These are phyloP conservation scores for Kalanchoe fedtschenkoi DNA, from an alignment of 164 flowering plant genomes.

Conservation along the genomic window DNA sequence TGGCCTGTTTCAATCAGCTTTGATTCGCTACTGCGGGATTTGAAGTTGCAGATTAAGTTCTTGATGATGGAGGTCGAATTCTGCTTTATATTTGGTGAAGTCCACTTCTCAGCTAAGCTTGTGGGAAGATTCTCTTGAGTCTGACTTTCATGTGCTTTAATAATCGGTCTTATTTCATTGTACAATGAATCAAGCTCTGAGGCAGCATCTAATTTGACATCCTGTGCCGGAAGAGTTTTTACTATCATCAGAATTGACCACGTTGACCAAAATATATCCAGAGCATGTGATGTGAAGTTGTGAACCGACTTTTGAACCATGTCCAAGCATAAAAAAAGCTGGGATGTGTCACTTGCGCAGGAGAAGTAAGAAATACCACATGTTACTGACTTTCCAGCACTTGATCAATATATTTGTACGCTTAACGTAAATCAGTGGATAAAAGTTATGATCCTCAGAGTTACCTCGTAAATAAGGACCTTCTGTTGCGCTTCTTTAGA, in stretches of 20 bases:
- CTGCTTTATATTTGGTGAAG: constrained; percentile 63
- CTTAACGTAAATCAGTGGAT: not conserved
- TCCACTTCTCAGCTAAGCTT: constrained; percentile 82
- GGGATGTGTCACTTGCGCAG: no score
- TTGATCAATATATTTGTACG: not conserved
- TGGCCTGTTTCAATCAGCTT: not conserved
- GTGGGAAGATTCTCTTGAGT: constrained; percentile 80
- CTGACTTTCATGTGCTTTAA: constrained; percentile 81
- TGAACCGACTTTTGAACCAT: not conserved
- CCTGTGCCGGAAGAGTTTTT: constrained; percentile 26
- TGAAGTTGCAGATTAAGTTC: constrained; percentile 29
- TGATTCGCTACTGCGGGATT: not conserved
- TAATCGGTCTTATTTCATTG: constrained; percentile 74
- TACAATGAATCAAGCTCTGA: constrained; percentile 47
- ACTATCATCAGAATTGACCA: not conserved
- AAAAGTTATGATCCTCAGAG: not conserved
- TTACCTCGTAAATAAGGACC: constrained; percentile 58
- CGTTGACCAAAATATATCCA: not conserved
- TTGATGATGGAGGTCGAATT: constrained; percentile 66
- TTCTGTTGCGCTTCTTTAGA: constrained; percentile 65
- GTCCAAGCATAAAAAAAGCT: not conserved
- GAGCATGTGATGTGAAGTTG: no score
- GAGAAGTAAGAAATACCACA: no score
- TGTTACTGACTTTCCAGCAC: not conserved
- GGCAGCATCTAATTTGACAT: constrained; percentile 40